These are phyloP conservation scores for Rhodofomes roseus DNA, from an alignment of 1,284 basidiomycete genomes.

Conservation along the genomic window DNA sequence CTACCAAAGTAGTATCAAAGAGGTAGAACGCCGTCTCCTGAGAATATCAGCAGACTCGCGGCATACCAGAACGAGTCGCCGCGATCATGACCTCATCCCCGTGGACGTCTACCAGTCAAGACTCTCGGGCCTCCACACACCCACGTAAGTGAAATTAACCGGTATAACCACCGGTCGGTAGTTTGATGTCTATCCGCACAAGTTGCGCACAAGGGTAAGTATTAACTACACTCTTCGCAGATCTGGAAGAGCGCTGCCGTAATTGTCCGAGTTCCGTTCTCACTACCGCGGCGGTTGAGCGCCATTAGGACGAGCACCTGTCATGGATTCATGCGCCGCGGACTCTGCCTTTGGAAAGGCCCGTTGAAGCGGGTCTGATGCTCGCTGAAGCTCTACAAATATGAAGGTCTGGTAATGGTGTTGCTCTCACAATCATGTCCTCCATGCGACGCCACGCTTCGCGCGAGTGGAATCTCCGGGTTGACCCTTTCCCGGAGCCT, in stretches of 20 bases:
- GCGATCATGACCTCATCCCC: conserved; percentile 16
- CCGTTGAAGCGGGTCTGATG: not conserved
- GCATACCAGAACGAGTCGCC: conserved; percentile 9
- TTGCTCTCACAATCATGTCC: not conserved
- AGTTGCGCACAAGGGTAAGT: not conserved
- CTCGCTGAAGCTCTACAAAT: not conserved
- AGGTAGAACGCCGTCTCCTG: conserved; percentile 15
- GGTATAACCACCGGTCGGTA: conserved; percentile 1
- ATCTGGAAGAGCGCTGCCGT: not conserved
- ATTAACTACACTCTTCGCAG: not conserved
- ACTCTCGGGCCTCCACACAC: conserved; percentile 8
- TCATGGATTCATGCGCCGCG: not conserved
- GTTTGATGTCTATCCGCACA: not conserved
- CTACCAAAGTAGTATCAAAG: conserved; percentile 6
- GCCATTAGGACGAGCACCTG: not conserved
- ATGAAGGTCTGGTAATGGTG: not conserved
- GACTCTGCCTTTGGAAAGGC: not conserved
- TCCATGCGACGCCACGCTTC: not conserved
- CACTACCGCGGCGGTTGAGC: not conserved
- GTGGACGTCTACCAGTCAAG: conserved; percentile 10
- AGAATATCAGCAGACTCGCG: conserved; percentile 12
- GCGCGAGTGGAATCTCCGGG: not conserved
- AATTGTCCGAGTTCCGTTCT: not conserved
- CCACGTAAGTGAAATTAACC: not conserved
- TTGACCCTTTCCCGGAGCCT: conserved; percentile 1